phyloP scores from a whole-genome alignment of 2,329 filamentous ascomycete species.

The Cladosporium sp. region DNA sequence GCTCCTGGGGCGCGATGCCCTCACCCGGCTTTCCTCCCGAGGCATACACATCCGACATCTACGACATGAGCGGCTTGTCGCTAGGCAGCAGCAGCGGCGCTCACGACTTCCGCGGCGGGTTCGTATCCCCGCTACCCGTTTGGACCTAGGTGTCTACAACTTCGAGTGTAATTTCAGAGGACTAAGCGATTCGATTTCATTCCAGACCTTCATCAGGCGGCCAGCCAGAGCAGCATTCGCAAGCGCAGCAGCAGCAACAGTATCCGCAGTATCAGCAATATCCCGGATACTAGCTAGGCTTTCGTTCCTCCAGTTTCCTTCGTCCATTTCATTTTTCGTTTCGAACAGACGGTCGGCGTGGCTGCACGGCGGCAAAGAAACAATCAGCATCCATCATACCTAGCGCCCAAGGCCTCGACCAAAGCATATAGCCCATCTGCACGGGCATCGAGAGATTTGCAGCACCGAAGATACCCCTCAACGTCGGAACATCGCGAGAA shows the following conservation, averaged over 20 bases:
- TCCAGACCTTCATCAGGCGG: conserved; percentile 22
- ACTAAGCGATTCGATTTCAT: conserved; percentile 18
- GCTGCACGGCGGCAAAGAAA: no score
- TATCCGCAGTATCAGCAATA: conserved; percentile 1
- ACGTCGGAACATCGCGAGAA: no score
- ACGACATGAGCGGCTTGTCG: conserved; percentile 8
- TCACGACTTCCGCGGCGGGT: conserved; percentile 26
- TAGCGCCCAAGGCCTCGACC: no score
- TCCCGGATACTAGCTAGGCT: not conserved
- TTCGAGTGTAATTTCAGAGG: conserved; percentile 13
- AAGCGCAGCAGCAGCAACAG: conserved; percentile 10
- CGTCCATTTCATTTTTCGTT: no score
- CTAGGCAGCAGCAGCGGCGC: conserved; percentile 9
- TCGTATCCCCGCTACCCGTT: conserved; percentile 28
- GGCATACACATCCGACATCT: conserved; percentile 21
- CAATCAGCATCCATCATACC: no score
- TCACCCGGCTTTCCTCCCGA: conserved; percentile 29
- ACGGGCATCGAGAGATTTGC: no score
- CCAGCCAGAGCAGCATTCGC: conserved; percentile 9
- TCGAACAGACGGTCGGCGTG: no score
- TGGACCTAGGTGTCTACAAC: conserved; percentile 24
- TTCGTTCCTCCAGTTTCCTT: not conserved
- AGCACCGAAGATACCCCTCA: no score
- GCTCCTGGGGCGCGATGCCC: conserved; percentile 27
- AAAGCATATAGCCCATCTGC: no score